Percentiles rank a stretch among this genome's conserved stretches.
phyloP scores from a whole-genome alignment of 1,284 basidiomycete species.

The Apiotrichum domesticum region DNA sequence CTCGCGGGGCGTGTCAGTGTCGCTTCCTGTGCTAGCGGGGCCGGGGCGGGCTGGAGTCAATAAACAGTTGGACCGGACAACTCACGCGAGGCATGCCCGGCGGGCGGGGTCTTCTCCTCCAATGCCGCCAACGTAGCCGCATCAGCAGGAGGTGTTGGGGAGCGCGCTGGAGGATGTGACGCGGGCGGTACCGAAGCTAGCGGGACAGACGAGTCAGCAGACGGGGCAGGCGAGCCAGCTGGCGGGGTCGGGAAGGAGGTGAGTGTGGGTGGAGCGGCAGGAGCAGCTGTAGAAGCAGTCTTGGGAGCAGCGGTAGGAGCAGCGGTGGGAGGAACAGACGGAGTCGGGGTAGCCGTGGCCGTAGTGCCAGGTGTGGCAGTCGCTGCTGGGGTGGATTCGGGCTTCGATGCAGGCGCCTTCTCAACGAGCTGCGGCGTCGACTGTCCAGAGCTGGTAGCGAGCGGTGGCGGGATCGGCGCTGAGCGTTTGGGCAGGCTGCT shows the following conservation, averaged over 20 bases:
- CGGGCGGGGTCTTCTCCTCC: conserved; percentile 4
- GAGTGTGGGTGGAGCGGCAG: background rate
- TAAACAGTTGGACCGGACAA: background rate
- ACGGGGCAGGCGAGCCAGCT: too few species aligned
- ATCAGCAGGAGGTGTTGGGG: background rate
- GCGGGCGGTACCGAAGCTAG: background rate
- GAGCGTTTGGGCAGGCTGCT: background rate
- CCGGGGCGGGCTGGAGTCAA: background rate
- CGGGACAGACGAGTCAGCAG: background rate
- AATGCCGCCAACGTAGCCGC: background rate
- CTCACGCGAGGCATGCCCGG: conserved; percentile 1
- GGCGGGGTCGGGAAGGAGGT: too few species aligned
- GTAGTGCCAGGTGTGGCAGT: background rate
- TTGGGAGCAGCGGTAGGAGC: background rate
- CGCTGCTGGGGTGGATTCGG: background rate
- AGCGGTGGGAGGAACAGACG: background rate
- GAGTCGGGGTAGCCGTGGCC: background rate
- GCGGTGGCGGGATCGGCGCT: too few species aligned
- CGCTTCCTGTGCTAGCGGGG: conserved; percentile 18
- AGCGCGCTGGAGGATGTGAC: background rate
- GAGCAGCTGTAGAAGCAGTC: background rate
- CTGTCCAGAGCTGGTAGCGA: too few species aligned
- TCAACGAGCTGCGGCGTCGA: too few species aligned
- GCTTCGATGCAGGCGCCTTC: too few species aligned
- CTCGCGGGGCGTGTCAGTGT: conserved; percentile 35